These are phyloP conservation scores for Aspergillus sp. DNA, from an alignment of 2,329 filamentous ascomycete species.

Conservation along the genomic window DNA sequence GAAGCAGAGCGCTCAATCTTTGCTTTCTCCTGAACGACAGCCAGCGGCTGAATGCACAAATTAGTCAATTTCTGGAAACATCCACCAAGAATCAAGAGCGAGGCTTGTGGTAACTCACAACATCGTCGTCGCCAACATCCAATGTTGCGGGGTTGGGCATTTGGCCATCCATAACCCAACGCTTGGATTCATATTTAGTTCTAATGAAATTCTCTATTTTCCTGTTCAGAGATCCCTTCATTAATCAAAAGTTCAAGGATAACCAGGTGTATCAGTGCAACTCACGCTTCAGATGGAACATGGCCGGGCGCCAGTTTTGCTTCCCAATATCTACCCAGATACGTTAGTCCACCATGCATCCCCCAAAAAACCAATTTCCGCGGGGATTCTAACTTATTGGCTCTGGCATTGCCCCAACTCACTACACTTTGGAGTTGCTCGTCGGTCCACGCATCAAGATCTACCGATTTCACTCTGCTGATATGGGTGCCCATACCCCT, in stretches of 20 bases:
- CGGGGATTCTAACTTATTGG: constrained; percentile 70
- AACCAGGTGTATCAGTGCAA: constrained; percentile 13
- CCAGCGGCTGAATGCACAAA: constrained; percentile 53
- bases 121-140: constrained; percentile 84
- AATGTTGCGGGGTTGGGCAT: constrained; percentile 91
- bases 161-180: constrained; percentile 98
- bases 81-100: neutral
- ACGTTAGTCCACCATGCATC: constrained; percentile 10
- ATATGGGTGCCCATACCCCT: constrained; percentile 99
- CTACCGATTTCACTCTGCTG: constrained; percentile 95
- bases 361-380: neutral
- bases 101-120: constrained; percentile 51
- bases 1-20: constrained; percentile 63
- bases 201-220: constrained; percentile 99
- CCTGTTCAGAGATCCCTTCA: constrained; percentile 31
- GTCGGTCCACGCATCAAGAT: constrained; percentile 97
- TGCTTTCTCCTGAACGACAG: constrained; percentile 68
- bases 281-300: constrained; percentile 80
- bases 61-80: constrained; percentile 1
- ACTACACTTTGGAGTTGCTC: constrained; percentile 93
- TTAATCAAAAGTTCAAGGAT: neutral
- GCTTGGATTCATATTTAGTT: constrained; percentile 97
- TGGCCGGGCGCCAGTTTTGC: constrained; percentile 88
- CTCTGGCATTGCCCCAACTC: constrained; percentile 92
- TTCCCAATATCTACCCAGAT: constrained; percentile 72